Evolutionary conservation across 805 yeast species (phyloP).

Genomic region (Blastobotrys americana): DNA sequence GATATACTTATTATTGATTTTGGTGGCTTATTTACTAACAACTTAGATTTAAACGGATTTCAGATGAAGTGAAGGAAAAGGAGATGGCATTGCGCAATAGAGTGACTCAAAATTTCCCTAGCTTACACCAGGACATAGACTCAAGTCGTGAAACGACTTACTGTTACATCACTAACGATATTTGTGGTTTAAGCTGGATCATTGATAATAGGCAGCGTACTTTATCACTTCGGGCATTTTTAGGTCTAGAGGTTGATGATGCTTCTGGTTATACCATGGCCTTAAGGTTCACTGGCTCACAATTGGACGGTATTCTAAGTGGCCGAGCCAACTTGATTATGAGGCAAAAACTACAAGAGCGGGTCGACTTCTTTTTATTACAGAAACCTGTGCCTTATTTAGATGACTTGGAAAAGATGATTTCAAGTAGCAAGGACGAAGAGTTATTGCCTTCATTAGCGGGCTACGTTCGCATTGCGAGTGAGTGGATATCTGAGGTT

Average conservation of each 20-base stretch:
- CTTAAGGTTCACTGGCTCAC: constrained; percentile 43
- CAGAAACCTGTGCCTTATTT: no score
- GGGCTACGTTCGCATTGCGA: no score
- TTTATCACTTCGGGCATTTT: not conserved
- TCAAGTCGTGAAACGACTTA: not conserved
- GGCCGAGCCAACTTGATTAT: constrained; percentile 18
- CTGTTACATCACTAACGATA: constrained; percentile 9
- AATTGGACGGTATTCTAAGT: constrained; percentile 33
- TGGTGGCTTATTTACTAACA: no score
- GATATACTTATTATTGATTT: constrained; percentile 16
- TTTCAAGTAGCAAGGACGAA: no score
- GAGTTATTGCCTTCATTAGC: no score
- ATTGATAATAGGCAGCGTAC: not conserved
- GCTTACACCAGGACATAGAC: not conserved
- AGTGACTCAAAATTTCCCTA: constrained; percentile 10
- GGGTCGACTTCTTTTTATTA: no score
- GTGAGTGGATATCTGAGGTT: no score
- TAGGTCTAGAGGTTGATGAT: constrained; percentile 3
- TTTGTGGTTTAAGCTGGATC: constrained; percentile 15
- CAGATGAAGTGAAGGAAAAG: constrained; percentile 2
- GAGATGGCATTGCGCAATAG: constrained; percentile 11
- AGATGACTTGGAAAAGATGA: no score
- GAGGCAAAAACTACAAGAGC: not conserved
- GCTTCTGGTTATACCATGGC: constrained; percentile 7
- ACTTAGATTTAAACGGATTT: not conserved